Evolutionary conservation across 2,329 filamentous ascomycete genomes (phyloP).

Genomic region (Hypoxylon sp.): DNA sequence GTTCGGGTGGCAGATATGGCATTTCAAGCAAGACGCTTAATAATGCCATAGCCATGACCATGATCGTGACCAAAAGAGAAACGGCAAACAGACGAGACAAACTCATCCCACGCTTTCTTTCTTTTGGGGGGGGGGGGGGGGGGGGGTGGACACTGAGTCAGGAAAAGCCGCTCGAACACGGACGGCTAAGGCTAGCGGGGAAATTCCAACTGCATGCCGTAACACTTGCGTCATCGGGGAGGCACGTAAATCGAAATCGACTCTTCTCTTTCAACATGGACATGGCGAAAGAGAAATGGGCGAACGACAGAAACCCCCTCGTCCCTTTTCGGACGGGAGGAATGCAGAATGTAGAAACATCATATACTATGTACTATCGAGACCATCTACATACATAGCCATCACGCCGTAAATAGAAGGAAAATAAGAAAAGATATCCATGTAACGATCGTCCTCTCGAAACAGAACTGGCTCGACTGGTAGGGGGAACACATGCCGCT

Average conservation of each 20-base stretch:
- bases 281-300: conserved; percentile 5
- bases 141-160: conserved; percentile 12
- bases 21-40: background rate
- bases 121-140: too few species aligned
- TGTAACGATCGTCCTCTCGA: conserved; percentile 5
- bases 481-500: background rate
- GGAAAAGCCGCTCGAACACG: conserved; percentile 10
- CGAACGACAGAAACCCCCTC: conserved; percentile 7
- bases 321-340: background rate
- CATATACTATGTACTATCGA: too few species aligned
- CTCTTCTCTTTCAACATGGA: background rate
- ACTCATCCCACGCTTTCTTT: background rate
- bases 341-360: conserved; percentile 1
- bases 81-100: background rate
- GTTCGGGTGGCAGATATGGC: too few species aligned
- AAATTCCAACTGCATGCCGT: conserved; percentile 16
- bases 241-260: background rate
- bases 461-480: conserved; percentile 1
- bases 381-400: too few species aligned
- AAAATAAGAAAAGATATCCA: background rate
- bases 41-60: background rate
- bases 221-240: conserved; percentile 33
- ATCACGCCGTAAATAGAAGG: conserved; percentile 10
- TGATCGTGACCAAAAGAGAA: too few species aligned
- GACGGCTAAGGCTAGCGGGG: conserved; percentile 17